A percentile compares a stretch with the other conserved stretches of the same genome.
Evolutionary conservation across 176 grass and related monocot genomes (phyloP).

Genomic region (Avena insularis): DNA sequence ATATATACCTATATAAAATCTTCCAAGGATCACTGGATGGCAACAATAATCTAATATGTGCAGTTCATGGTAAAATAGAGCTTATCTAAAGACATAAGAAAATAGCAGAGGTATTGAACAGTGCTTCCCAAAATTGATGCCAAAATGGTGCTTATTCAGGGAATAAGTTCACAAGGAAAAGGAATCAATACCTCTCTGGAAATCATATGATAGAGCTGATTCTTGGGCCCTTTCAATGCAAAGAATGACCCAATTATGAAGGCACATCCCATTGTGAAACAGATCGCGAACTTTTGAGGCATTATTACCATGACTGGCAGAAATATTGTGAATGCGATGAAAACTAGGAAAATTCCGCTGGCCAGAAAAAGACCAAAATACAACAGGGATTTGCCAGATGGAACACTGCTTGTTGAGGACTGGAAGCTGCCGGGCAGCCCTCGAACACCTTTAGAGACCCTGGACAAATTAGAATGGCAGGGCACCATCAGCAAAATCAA

Average conservation of each 20-base stretch:
- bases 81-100: neutral
- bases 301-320: slow-evolving; percentile 93
- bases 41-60: slow-evolving; percentile 3
- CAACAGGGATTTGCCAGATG: slow-evolving; percentile 84
- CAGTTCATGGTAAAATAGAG: slow-evolving; percentile 23
- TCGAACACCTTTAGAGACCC: slow-evolving; percentile 85
- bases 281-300: slow-evolving; percentile 95
- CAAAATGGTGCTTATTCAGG: neutral
- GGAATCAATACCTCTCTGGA: slow-evolving; percentile 78
- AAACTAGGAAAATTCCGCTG: slow-evolving; percentile 87
- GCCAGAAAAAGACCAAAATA: slow-evolving; percentile 90
- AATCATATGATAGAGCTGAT: slow-evolving; percentile 92
- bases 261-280: slow-evolving; percentile 90
- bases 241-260: slow-evolving; percentile 97
- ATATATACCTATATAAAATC: neutral
- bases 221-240: slow-evolving; percentile 87
- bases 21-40: neutral
- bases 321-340: slow-evolving; percentile 94
- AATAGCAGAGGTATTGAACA: neutral
- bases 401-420: slow-evolving; percentile 78
- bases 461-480: slow-evolving; percentile 47
- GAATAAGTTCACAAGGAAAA: slow-evolving; percentile 2
- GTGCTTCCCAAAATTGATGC: neutral
- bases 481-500: slow-evolving; percentile 3
- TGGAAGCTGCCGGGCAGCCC: slow-evolving; percentile 81